Base-by-base conservation (phyloP, 2,329 filamentous ascomycete genomes). In the Aspergillus floridensis region DNA sequence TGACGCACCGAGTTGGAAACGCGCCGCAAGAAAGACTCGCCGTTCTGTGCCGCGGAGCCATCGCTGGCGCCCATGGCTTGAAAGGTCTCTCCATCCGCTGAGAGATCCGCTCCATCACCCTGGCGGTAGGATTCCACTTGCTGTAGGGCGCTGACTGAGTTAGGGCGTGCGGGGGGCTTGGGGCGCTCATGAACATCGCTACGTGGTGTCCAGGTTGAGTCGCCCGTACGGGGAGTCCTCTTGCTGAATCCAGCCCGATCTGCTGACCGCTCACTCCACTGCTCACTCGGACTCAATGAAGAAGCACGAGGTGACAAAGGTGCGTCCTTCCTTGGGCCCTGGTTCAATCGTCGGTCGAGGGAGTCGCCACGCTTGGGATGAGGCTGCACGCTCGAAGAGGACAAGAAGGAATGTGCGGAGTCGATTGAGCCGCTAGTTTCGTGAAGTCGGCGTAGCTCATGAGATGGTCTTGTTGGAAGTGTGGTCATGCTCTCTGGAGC, bases 1-100 rank as follows among this genome's bases (percentile, higher is more conserved):
- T 98, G 95, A 64, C 92, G 91, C 59, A 97, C 92, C 53, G 91
- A 93, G 72, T 96, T 96, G 7, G 95, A 98, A 46, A 97, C 90
- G 55, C 92, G 87, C 59, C 91, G 90, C 63, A 98, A 80, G 61
- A 97, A 90, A 1, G 91, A 93, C 26, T 91, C 88, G 32, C 87
- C 88, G 48, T 84, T 82, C 67, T 76, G 64, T 24, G 73, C 71
- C 49, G 54, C 54, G 10, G 64, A 57, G 72, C 54, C 21, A 52
- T 92, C 90, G 61, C 93, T 91, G 21, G 86, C 88, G 46, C 87
- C 89, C 60, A 96, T 81, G 59, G 97, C 93, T 59, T 93, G 88
- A 56, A 91, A 90, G 86, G 97, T 92, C 72, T 98, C 95, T 74
- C 97, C 93, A 65, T 98, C 93, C 88, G 87, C 87, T 10, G 89